These are phyloP conservation scores for Kodamaea hsintzibuensis DNA, from an alignment of 805 yeast genomes.

Conservation along the genomic window DNA sequence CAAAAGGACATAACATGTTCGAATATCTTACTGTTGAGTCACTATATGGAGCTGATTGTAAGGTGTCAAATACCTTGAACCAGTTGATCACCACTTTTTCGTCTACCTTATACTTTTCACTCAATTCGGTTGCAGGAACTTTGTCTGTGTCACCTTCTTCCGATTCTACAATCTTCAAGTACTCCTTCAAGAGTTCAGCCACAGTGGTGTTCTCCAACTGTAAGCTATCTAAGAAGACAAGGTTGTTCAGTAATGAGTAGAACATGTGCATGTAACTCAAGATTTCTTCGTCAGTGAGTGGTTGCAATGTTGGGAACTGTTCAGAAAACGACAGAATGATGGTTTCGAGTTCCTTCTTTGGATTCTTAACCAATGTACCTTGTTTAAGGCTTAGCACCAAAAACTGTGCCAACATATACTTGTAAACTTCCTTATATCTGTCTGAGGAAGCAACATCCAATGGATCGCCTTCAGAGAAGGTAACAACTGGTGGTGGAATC, in stretches of 20 bases:
- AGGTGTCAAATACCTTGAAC: conserved; percentile 31
- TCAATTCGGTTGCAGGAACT: not conserved
- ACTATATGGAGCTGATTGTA: conserved; percentile 27
- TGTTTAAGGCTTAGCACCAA: conserved; percentile 22
- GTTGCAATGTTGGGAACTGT: conserved; percentile 14
- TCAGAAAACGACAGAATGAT: not conserved
- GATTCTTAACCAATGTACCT: not conserved
- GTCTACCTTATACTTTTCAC: not conserved
- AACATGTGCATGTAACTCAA: conserved; percentile 27
- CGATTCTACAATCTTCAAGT: conserved; percentile 10
- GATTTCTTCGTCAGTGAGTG: conserved; percentile 28
- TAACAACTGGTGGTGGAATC: conserved; percentile 7
- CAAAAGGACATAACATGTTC: conserved; percentile 31
- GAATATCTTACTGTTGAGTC: conserved; percentile 19
- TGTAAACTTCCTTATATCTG: conserved; percentile 18
- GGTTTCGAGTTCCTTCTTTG: not conserved
- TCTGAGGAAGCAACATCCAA: conserved; percentile 16
- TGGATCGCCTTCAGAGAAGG: conserved; percentile 19
- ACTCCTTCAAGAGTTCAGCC: conserved; percentile 19
- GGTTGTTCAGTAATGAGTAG: conserved; percentile 29
- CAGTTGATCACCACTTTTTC: conserved; percentile 22
- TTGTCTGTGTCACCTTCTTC: conserved; percentile 12
- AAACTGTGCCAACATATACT: conserved; percentile 26
- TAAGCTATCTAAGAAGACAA: conserved; percentile 28
- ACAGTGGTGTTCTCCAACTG: conserved; percentile 26